A percentile compares a stretch with the other conserved stretches of the same genome.
Evolutionary conservation across 169 alveolate genomes (phyloP).

Genomic region (Plasmodium reichenowi): DNA sequence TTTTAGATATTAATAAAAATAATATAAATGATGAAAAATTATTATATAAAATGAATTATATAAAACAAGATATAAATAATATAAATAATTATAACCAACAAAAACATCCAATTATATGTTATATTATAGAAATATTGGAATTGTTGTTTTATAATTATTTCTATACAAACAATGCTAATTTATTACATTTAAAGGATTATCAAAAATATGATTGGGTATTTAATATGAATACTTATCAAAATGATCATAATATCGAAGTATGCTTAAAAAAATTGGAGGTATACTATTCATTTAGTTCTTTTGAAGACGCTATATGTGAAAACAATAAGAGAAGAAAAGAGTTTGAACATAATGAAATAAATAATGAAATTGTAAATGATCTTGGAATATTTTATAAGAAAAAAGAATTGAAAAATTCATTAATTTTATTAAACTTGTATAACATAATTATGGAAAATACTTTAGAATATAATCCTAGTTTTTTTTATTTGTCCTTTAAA

Average conservation of each 20-base stretch:
- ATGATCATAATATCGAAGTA: constrained; percentile 11
- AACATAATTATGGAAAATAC: constrained; percentile 55
- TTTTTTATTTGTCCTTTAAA: constrained; percentile 58
- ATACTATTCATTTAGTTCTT: constrained; percentile 7
- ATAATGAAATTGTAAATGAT: constrained; percentile 4
- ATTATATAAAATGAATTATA: constrained; percentile 12
- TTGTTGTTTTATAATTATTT: constrained; percentile 49
- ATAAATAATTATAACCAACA: neutral
- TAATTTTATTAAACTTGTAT: constrained; percentile 60
- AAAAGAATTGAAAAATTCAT: constrained; percentile 51
- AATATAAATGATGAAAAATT: constrained; percentile 17
- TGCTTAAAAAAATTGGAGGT: constrained; percentile 31
- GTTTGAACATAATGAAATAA: constrained; percentile 2
- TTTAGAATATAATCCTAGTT: constrained; percentile 49
- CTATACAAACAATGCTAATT: constrained; percentile 40
- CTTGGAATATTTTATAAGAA: constrained; percentile 52
- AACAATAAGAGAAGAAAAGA: neutral
- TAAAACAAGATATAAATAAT: constrained; percentile 10
- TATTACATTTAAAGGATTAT: constrained; percentile 6
- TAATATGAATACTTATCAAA: constrained; percentile 23
- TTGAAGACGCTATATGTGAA: neutral
- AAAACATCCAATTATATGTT: constrained; percentile 25
- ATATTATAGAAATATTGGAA: constrained; percentile 63
- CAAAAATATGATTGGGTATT: constrained; percentile 4
- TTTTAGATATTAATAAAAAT: constrained; percentile 21